Conservation (phyloP, 495 filamentous ascomycete species). For the Xylaria bambusicola region DNA sequence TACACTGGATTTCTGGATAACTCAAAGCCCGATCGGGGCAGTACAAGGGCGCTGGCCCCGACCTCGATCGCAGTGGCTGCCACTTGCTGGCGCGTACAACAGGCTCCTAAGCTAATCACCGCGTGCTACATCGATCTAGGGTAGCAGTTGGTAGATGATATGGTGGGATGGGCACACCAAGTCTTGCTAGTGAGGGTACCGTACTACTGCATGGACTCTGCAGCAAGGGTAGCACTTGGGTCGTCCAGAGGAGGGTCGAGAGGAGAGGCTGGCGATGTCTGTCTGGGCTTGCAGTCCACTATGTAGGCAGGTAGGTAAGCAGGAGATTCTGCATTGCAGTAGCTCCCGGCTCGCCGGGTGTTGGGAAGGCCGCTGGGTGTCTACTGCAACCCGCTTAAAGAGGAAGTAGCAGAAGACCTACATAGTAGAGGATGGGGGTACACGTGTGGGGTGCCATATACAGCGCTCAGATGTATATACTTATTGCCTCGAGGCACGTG, state of each 20-base stretch:
- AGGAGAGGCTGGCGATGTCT: slow-evolving; percentile 11
- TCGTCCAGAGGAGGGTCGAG: slow-evolving; percentile 1
- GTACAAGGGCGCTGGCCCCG: not conserved
- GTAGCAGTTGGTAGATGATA: slow-evolving; percentile 8
- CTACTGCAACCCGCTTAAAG: slow-evolving; percentile 14
- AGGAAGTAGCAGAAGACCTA: slow-evolving; percentile 9
- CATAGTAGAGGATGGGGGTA: not conserved
- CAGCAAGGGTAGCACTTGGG: slow-evolving; percentile 13
- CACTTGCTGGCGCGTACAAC: not conserved
- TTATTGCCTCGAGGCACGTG: slow-evolving; percentile 12
- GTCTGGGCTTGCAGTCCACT: slow-evolving; percentile 11
- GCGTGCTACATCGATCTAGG: slow-evolving; percentile 14
- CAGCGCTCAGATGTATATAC: not conserved
- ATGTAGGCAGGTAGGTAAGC: too few species aligned
- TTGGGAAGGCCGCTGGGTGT: slow-evolving; percentile 12
- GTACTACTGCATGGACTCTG: slow-evolving; percentile 4
- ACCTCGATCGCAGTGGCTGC: slow-evolving; percentile 6
- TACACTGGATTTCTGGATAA: slow-evolving; percentile 1
- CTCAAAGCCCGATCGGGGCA: slow-evolving; percentile 16
- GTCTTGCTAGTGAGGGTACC: slow-evolving; percentile 4
- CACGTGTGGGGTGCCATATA: slow-evolving; percentile 7
- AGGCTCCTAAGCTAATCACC: slow-evolving; percentile 2
- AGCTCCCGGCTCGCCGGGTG: slow-evolving; percentile 19
- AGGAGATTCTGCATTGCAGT: slow-evolving; percentile 21
- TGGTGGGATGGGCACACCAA: slow-evolving; percentile 14